phyloP scores from a whole-genome alignment of 306 rosid genomes.

The Quercus wislizeni region DNA sequence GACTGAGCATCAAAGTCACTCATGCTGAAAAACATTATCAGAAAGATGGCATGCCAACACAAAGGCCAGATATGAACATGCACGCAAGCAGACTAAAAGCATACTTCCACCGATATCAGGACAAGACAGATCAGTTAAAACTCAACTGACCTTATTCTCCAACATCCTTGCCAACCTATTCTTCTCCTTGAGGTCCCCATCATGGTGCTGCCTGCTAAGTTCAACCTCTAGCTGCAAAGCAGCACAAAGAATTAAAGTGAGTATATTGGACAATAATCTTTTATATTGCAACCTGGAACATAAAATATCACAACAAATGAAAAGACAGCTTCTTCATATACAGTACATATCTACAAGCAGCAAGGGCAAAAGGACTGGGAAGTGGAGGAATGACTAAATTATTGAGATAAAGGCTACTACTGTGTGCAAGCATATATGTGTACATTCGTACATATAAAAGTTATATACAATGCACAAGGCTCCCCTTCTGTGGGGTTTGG shows the following conservation, averaged over 20 bases:
- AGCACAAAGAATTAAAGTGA: conserved; percentile 9
- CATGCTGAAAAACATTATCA: neutral
- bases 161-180: conserved; percentile 67
- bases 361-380: neutral
- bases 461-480: no score
- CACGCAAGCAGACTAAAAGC: neutral
- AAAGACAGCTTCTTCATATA: neutral
- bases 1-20: neutral
- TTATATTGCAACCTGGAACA: neutral
- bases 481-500: no score
- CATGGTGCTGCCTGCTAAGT: conserved; percentile 77
- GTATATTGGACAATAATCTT: neutral
- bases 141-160: conserved; percentile 55
- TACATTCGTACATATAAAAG: neutral
- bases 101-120: neutral
- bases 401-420: neutral
- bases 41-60: neutral
- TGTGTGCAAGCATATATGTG: neutral
- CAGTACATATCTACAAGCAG: neutral
- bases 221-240: conserved; percentile 78
- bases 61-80: neutral
- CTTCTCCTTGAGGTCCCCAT: conserved; percentile 88
- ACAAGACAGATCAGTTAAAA: neutral
- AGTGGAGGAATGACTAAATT: neutral
- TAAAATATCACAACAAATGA: neutral